These are phyloP conservation scores for Berkeleyomyces basicola DNA, from an alignment of 2,329 filamentous ascomycete species.

Conservation along the genomic window DNA sequence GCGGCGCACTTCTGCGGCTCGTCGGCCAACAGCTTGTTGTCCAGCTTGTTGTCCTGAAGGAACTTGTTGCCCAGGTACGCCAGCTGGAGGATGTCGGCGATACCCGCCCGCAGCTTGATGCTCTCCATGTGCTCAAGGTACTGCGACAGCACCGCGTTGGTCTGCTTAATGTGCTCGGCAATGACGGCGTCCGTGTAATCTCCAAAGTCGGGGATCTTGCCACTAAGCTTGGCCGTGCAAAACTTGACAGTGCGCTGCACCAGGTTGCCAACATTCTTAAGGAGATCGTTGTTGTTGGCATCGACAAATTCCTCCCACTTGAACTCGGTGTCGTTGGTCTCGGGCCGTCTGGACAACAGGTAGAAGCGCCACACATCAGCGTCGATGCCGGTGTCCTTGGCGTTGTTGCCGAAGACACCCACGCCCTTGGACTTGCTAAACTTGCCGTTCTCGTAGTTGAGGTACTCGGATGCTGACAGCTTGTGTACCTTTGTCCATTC, in stretches of 20 bases:
- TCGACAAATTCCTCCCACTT: slow-evolving; percentile 73
- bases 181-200: slow-evolving; percentile 39
- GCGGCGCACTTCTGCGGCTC: slow-evolving; percentile 37
- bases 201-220: slow-evolving; percentile 44
- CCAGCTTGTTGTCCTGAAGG: slow-evolving; percentile 35
- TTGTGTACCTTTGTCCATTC: slow-evolving; percentile 84
- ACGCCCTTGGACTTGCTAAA: slow-evolving; percentile 84
- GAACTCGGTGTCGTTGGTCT: slow-evolving; percentile 76
- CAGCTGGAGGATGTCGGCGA: slow-evolving; percentile 49
- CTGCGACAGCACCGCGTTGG: slow-evolving; percentile 47
- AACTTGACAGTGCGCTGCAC: slow-evolving; percentile 62
- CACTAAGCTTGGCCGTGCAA: slow-evolving; percentile 57
- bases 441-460: slow-evolving; percentile 79
- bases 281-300: slow-evolving; percentile 77
- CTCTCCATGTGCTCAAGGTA: slow-evolving; percentile 54
- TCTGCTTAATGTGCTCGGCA: slow-evolving; percentile 39
- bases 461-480: slow-evolving; percentile 71
- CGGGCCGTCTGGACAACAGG: slow-evolving; percentile 68
- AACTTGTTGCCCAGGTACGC: slow-evolving; percentile 39
- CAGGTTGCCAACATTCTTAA: slow-evolving; percentile 60
- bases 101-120: slow-evolving; percentile 51
- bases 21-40: slow-evolving; percentile 38
- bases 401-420: slow-evolving; percentile 83
- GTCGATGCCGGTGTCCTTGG: slow-evolving; percentile 68
- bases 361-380: slow-evolving; percentile 91